Evolutionary conservation across 2,329 filamentous ascomycete genomes (phyloP), one percentile per base, ranked within the genome.

Genomic region (Scolecobasidium constrictum): DNA sequence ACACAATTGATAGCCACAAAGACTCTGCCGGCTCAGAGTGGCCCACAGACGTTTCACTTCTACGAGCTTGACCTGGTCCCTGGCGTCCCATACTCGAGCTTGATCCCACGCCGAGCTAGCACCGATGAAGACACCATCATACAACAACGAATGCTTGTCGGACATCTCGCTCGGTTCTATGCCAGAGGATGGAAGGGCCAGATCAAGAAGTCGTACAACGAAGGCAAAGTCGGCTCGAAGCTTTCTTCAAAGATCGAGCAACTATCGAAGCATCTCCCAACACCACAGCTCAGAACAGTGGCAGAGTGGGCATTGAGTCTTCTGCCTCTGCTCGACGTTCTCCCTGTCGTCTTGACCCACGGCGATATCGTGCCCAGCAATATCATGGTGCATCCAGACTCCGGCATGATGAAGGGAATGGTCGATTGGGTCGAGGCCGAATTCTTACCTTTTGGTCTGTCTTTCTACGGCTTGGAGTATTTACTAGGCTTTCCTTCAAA

Each of bases 381-480:
- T 46, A 66, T 81, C 35, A 65, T 80, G 52, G 62, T 78, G 0
- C 58, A 68, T 41, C 50, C 58, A 0, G 43, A 56, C 1, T 64
- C 63, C 0, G 72, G 70, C 42, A 43, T 50, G 3, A 52, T 81
- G 5, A 62, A 52, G 0, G 78, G 77, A 1, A 46, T 81, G 1
- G 63, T 82, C 0, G 78, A 82, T 52, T 82, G 77, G 78, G 73
- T 74, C 0, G 78, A 82, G 52, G 75, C 71, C 0, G 77, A 81
- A 52, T 68, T 62, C 46, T 53, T 79, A 6, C 77, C 77, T 0
- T 77, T 78, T 49, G 78, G 77, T 0, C 62, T 72, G 3, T 71
- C 69, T 19, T 55, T 79, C 35, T 81, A 79, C 49, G 77, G 76
- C 0, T 55, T 81, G 0, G 77, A 81, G 52, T 68, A 77, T 54